Percentiles rank a stretch among this genome's conserved stretches.
These are phyloP conservation scores for Leishmania aethiopica DNA, from an alignment of 208 protist genomes.

Conservation along the genomic window DNA sequence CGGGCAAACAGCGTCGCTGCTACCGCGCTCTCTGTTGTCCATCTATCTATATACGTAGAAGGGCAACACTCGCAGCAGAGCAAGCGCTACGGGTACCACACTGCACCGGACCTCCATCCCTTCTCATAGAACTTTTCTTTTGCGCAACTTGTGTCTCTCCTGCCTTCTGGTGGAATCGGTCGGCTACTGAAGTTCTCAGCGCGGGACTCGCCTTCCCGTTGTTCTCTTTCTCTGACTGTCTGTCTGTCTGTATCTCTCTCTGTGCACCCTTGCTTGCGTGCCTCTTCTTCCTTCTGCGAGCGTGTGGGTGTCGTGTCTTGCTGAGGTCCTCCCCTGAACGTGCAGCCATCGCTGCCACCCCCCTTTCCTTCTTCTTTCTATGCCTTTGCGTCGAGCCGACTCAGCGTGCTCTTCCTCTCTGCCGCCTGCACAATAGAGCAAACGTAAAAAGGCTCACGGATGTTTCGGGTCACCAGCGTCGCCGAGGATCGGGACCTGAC, in stretches of 20 bases:
- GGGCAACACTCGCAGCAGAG: neutral
- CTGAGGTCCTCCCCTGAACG: neutral
- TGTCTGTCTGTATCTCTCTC: neutral
- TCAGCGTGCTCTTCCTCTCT: neutral
- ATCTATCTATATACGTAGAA: neutral
- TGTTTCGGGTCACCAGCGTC: slow-evolving; percentile 3
- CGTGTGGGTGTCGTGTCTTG: neutral
- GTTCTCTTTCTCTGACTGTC: neutral
- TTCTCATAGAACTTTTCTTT: neutral
- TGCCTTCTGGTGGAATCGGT: neutral
- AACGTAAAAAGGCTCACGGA: neutral
- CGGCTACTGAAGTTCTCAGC: neutral
- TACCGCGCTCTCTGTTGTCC: neutral
- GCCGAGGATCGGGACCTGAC: neutral
- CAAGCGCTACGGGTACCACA: neutral
- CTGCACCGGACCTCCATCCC: neutral
- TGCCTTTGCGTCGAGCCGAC: neutral
- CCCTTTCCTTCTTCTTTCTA: neutral
- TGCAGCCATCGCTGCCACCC: neutral
- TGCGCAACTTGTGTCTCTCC: neutral
- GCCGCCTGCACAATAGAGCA: neutral
- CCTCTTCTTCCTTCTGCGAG: slow-evolving; percentile 1
- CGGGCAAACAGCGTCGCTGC: neutral
- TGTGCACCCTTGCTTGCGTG: neutral
- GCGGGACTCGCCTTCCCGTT: neutral